Evolutionary conservation across 495 filamentous ascomycete genomes (phyloP).

Genomic region (Antarctomyces pellizariae): DNA sequence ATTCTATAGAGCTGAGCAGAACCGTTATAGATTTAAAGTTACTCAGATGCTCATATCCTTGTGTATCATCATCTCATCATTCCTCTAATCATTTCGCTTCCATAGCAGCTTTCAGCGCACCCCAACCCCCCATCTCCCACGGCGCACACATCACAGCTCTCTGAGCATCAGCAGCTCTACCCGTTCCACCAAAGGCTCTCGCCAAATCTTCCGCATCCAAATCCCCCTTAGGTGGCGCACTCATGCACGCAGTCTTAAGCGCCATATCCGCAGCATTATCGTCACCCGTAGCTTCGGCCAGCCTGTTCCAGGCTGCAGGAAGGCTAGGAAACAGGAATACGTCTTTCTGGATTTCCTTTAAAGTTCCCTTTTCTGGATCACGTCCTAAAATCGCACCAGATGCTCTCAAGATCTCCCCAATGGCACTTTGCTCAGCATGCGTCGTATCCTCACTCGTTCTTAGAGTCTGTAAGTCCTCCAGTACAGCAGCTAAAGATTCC

Average conservation of each 20-base stretch:
- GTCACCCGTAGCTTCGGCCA: constrained; percentile 24
- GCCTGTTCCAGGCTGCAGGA: constrained; percentile 51
- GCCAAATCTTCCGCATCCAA: constrained; percentile 47
- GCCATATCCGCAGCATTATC: constrained; percentile 58
- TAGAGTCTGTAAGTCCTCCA: constrained; percentile 48
- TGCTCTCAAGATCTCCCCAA: constrained; percentile 22
- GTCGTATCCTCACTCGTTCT: constrained; percentile 32
- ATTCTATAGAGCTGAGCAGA: too few relatives aligned
- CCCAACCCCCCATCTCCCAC: constrained; percentile 25
- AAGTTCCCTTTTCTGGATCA: constrained; percentile 13
- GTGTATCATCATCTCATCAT: too few relatives aligned
- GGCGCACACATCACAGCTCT: constrained; percentile 60
- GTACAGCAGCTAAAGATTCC: constrained; percentile 59
- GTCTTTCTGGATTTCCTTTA: constrained; percentile 36
- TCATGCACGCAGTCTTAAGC: constrained; percentile 47
- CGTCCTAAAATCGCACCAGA: constrained; percentile 17
- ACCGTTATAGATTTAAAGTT: too few relatives aligned
- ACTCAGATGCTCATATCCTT: too few relatives aligned
- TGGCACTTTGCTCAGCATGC: constrained; percentile 19
- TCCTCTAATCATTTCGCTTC: neutral
- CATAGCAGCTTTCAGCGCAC: constrained; percentile 3
- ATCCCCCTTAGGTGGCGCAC: constrained; percentile 42
- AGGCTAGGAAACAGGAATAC: constrained; percentile 57
- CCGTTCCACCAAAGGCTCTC: constrained; percentile 52
- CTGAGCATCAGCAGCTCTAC: constrained; percentile 47